Conservation (phyloP, 208 protist genomes). For the Wallacemonas sp. region DNA sequence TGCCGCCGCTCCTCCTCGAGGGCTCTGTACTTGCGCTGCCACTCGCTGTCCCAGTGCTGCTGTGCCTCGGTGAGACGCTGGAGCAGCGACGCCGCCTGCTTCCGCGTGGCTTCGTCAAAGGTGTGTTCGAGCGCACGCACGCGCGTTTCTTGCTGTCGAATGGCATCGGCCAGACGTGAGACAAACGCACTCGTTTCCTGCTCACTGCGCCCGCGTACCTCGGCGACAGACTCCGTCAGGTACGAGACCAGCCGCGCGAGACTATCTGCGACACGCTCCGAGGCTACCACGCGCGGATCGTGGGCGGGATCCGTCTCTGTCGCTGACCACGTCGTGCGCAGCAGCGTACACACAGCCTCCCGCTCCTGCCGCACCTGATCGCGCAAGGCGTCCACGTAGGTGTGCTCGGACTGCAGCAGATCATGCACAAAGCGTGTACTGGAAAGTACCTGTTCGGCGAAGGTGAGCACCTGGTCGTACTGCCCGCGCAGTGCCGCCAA, state of each 20-base stretch:
- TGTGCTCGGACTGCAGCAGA: conserved; percentile 40
- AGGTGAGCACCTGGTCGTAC: conserved; percentile 33
- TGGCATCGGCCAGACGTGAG: conserved; percentile 33
- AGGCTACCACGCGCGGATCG: neutral
- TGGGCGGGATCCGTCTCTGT: conserved; percentile 5
- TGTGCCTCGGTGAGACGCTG: conserved; percentile 55
- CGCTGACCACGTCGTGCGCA: conserved; percentile 32
- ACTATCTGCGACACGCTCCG: conserved; percentile 2
- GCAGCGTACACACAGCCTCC: conserved; percentile 51
- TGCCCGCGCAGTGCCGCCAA: conserved; percentile 35
- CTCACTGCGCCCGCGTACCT: conserved; percentile 25
- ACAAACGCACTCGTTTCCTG: conserved; percentile 49
- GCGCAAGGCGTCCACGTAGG: conserved; percentile 46
- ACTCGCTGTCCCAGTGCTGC: conserved; percentile 56
- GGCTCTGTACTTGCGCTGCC: conserved; percentile 40
- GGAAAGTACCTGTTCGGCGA: conserved; percentile 44
- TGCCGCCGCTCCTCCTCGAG: conserved; percentile 45
- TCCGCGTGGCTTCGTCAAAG: conserved; percentile 44
- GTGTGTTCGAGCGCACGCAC: conserved; percentile 37
- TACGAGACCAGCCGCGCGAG: conserved; percentile 44
- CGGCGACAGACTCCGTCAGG: conserved; percentile 40
- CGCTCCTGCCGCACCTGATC: conserved; percentile 47
- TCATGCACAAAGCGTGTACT: conserved; percentile 33
- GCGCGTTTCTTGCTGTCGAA: conserved; percentile 62
- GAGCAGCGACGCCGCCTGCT: conserved; percentile 46